phyloP scores from a whole-genome alignment of 495 filamentous ascomycete genomes.

The Hyphodiscus hymeniophilus region DNA sequence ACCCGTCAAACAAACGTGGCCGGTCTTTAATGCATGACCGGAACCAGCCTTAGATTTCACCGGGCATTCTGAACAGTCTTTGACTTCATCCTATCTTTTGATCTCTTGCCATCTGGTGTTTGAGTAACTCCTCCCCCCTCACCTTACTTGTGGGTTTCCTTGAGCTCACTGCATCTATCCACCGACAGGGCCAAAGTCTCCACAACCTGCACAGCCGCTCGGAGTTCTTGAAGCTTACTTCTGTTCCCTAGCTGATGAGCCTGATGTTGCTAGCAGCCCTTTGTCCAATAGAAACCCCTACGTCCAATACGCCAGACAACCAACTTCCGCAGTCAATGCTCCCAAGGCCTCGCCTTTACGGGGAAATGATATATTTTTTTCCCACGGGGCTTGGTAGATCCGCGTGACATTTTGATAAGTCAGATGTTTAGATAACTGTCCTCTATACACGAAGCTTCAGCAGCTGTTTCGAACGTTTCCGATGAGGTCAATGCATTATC shows the following conservation, averaged over 20 bases:
- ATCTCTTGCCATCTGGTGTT: constrained; percentile 4
- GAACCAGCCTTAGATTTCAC: constrained; percentile 20
- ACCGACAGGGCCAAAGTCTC: neutral
- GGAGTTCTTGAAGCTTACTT: no score
- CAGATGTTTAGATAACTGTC: constrained; percentile 16
- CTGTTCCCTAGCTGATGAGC: constrained; percentile 17
- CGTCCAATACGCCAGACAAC: constrained; percentile 16
- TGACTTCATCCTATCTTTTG: constrained; percentile 23
- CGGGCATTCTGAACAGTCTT: constrained; percentile 11
- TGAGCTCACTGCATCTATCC: neutral
- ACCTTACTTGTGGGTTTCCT: constrained; percentile 4
- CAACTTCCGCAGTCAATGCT: constrained; percentile 13
- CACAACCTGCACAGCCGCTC: constrained; percentile 6
- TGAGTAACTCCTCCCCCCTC: neutral
- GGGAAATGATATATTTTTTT: constrained; percentile 13
- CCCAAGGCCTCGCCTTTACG: constrained; percentile 18
- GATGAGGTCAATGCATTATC: constrained; percentile 24
- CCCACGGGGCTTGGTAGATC: constrained; percentile 17
- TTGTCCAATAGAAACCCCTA: constrained; percentile 15
- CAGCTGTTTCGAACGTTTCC: constrained; percentile 23
- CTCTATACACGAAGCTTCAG: constrained; percentile 22
- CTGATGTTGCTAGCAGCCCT: constrained; percentile 15
- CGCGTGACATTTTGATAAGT: constrained; percentile 15
- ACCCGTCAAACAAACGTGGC: constrained; percentile 23
- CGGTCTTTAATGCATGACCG: constrained; percentile 16